These are phyloP conservation scores for Phytophthora colocasiae DNA, from an alignment of 352 stramenopile genomes.

Conservation along the genomic window DNA sequence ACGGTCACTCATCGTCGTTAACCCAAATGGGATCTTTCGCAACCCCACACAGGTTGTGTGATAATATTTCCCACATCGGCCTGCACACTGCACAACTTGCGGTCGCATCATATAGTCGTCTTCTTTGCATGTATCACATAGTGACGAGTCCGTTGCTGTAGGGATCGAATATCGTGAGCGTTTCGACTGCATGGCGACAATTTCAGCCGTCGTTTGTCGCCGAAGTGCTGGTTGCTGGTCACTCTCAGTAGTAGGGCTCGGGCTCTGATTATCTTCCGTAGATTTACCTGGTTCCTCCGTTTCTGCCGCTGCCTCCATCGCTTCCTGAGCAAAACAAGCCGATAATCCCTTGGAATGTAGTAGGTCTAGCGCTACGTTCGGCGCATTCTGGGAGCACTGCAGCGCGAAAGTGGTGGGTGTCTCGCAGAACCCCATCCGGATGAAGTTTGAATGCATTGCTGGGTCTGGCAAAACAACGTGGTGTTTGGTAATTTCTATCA, in stretches of 20 bases:
- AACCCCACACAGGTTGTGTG: constrained; percentile 82
- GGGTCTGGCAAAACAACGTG: constrained; percentile 79
- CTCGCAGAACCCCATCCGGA: constrained; percentile 80
- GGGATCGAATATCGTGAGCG: constrained; percentile 56
- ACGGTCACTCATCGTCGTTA: constrained; percentile 84
- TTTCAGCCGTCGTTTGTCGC: constrained; percentile 73
- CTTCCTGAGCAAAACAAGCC: constrained; percentile 55
- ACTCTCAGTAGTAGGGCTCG: constrained; percentile 13
- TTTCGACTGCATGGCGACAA: constrained; percentile 77
- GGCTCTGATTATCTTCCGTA: constrained; percentile 25
- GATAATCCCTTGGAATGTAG: constrained; percentile 72
- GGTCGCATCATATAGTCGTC: constrained; percentile 88
- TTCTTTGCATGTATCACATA: constrained; percentile 72
- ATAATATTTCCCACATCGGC: constrained; percentile 58
- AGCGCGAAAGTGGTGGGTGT: constrained; percentile 80
- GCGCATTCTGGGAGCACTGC: constrained; percentile 78
- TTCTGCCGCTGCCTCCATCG: constrained; percentile 20
- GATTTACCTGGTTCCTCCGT: constrained; percentile 24
- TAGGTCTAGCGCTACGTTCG: constrained; percentile 77
- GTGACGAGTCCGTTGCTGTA: constrained; percentile 33
- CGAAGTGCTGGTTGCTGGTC: constrained; percentile 31
- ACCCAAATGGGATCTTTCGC: constrained; percentile 81
- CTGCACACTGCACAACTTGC: constrained; percentile 71
- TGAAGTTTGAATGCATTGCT: constrained; percentile 84
- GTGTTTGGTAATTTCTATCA: constrained; percentile 86